phyloP scores from a whole-genome alignment of 768 basidiomycete genomes.

The Lactifluus echinatus region DNA sequence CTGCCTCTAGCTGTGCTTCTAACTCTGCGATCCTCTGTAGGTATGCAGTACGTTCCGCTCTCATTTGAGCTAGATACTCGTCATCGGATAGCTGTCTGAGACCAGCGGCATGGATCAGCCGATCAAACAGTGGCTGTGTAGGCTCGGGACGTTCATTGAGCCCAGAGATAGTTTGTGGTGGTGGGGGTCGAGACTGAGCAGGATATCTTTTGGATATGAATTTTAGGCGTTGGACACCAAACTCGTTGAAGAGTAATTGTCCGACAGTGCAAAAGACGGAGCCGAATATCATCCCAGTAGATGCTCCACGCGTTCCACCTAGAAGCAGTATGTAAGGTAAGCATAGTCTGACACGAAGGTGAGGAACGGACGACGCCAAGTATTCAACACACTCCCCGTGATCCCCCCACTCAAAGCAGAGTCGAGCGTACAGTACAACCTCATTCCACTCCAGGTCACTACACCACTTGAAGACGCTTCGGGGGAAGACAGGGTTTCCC shows the following conservation, averaged over 20 bases:
- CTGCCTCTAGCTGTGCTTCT: constrained; percentile 32
- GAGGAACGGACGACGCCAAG: constrained; percentile 48
- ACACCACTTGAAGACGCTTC: constrained; percentile 4
- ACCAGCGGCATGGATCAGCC: constrained; percentile 39
- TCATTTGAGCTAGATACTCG: constrained; percentile 56
- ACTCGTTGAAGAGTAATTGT: constrained; percentile 65
- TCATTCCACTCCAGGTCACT: constrained; percentile 44
- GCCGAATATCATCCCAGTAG: constrained; percentile 54
- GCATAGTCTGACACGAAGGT: not conserved
- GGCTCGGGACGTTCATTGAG: not conserved
- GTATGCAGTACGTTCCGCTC: constrained; percentile 45
- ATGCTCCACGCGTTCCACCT: constrained; percentile 55
- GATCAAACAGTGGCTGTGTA: constrained; percentile 29
- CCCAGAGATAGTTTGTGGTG: not conserved
- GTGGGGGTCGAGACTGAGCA: not conserved
- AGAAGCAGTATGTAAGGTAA: constrained; percentile 6
- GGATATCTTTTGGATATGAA: constrained; percentile 36
- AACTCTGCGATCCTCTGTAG: constrained; percentile 51
- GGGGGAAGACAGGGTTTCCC: constrained; percentile 23
- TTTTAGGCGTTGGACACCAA: constrained; percentile 50
- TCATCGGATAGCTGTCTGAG: constrained; percentile 58
- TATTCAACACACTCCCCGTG: constrained; percentile 51
- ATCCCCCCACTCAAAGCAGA: constrained; percentile 64
- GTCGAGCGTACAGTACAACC: constrained; percentile 56
- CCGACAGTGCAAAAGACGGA: constrained; percentile 49